Conservation (phyloP, 345 rosid species). For the Camelina hispida region DNA sequence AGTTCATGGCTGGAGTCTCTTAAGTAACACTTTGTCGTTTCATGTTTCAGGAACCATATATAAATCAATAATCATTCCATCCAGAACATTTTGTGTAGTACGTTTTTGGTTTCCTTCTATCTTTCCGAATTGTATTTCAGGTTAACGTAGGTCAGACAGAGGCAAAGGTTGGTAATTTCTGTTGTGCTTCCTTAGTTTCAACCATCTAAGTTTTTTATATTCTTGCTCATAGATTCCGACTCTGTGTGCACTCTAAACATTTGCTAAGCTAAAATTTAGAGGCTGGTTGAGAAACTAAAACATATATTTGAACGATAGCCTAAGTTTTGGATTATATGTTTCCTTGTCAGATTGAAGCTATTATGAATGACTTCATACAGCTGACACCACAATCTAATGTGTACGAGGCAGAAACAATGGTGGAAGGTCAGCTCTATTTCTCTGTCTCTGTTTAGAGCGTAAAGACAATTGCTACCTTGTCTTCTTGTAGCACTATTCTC, state of each 20-base stretch:
- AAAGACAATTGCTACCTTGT: conserved; percentile 1
- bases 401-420: conserved; percentile 88
- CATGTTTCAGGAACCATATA: conserved; percentile 87
- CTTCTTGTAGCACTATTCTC: conserved; percentile 21
- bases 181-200: conserved; percentile 15
- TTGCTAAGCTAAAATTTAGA: conserved; percentile 8
- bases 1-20: conserved; percentile 13
- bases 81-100: conserved; percentile 91
- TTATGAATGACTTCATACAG: conserved; percentile 92
- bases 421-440: conserved; percentile 66
- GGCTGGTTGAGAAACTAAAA: conserved; percentile 1
- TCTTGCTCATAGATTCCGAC: conserved; percentile 15
- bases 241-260: not conserved
- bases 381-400: conserved; percentile 83
- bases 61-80: conserved; percentile 81
- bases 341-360: conserved; percentile 77
- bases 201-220: conserved; percentile 5
- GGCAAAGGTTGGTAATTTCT: conserved; percentile 72
- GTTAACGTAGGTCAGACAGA: conserved; percentile 89
- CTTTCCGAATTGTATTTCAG: conserved; percentile 47
- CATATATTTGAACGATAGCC: not conserved
- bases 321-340: conserved; percentile 31
- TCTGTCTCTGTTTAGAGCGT: not conserved
- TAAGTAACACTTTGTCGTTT: conserved; percentile 36
- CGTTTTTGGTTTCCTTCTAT: conserved; percentile 40